Percentiles rank a stretch among this genome's conserved stretches.
Evolutionary conservation across 2,329 filamentous ascomycete genomes (phyloP).

Genomic region (Piedraia hortae): DNA sequence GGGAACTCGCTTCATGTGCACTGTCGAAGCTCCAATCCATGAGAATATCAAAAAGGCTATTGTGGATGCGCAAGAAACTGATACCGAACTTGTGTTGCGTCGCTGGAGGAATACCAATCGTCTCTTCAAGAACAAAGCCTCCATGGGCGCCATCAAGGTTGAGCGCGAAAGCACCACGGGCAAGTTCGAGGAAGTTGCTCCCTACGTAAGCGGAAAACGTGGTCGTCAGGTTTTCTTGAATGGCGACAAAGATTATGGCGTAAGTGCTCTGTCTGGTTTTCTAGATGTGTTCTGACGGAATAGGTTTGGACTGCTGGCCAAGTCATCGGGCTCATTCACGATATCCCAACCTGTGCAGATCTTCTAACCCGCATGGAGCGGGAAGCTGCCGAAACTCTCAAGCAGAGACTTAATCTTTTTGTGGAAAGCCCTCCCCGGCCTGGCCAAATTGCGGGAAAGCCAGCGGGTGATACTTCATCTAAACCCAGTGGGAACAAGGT

Average conservation of each 20-base stretch:
- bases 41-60: slow-evolving; percentile 82
- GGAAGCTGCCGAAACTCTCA: slow-evolving; percentile 9
- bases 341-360: slow-evolving; percentile 22
- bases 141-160: slow-evolving; percentile 50
- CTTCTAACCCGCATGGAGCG: slow-evolving; percentile 19
- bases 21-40: slow-evolving; percentile 77
- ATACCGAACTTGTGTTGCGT: slow-evolving; percentile 66
- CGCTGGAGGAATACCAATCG: slow-evolving; percentile 83
- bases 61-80: slow-evolving; percentile 63
- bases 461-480: slow-evolving; percentile 4
- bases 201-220: slow-evolving; percentile 67
- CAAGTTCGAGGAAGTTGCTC: slow-evolving; percentile 70
- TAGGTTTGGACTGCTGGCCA: slow-evolving; percentile 93
- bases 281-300: neutral
- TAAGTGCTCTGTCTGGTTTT: slow-evolving; percentile 24
- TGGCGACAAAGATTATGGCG: slow-evolving; percentile 71
- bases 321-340: slow-evolving; percentile 40
- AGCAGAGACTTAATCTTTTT: slow-evolving; percentile 13
- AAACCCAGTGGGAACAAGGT: slow-evolving; percentile 10
- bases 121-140: slow-evolving; percentile 74
- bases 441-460: too few relatives aligned
- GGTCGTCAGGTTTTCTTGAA: slow-evolving; percentile 78
- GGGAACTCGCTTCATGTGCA: slow-evolving; percentile 96
- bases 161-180: slow-evolving; percentile 61
- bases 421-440: slow-evolving; percentile 13